Evolutionary conservation across 306 rosid genomes (phyloP).

Genomic region (Prunus mume): DNA sequence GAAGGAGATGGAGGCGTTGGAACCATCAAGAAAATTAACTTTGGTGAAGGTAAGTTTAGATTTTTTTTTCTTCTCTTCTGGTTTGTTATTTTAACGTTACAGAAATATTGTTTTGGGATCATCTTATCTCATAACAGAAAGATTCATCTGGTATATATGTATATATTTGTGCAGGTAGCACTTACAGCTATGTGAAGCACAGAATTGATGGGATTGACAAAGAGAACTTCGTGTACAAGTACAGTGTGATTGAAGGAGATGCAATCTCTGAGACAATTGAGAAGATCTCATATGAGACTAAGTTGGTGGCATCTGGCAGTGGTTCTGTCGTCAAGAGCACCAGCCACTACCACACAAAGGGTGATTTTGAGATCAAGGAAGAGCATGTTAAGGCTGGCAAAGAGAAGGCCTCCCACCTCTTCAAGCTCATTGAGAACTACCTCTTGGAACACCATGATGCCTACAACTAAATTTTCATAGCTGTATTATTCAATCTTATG

Average conservation of each 20-base stretch:
- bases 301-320: conserved; percentile 31
- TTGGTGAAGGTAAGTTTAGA: conserved; percentile 22
- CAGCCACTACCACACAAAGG: conserved; percentile 31
- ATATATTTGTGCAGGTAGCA: conserved; percentile 1
- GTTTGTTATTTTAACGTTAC: too few species aligned
- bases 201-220: conserved; percentile 48
- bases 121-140: too few species aligned
- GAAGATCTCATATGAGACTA: conserved; percentile 37
- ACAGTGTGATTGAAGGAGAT: conserved; percentile 46
- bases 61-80: too few species aligned
- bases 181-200: conserved; percentile 37
- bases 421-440: conserved; percentile 41
- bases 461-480: conserved; percentile 25
- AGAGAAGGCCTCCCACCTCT: conserved; percentile 27
- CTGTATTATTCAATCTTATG: not conserved
- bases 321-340: conserved; percentile 38
- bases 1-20: conserved; percentile 54
- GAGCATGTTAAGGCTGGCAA: conserved; percentile 37
- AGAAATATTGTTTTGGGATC: too few species aligned
- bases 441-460: conserved; percentile 31
- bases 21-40: conserved; percentile 47
- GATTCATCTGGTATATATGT: too few species aligned
- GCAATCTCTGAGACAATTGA: conserved; percentile 32
- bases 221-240: conserved; percentile 31
- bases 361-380: conserved; percentile 32